phyloP scores from a whole-genome alignment of 768 basidiomycete species.

The Coprinopsis marcescibilis region DNA sequence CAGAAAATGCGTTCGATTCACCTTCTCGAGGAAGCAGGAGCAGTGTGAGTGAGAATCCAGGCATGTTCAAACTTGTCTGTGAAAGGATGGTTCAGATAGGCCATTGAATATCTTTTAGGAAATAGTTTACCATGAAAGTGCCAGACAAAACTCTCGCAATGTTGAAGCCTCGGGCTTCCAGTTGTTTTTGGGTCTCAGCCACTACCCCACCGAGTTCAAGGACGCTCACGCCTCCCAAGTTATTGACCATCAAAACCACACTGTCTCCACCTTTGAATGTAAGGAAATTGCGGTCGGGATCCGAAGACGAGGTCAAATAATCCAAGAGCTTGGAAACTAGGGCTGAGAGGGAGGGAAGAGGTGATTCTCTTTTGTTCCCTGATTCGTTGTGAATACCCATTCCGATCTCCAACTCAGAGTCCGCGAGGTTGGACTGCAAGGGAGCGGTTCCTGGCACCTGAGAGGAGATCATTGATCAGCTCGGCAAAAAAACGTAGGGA shows the following conservation, averaged over 20 bases:
- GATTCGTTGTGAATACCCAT: constrained; percentile 92
- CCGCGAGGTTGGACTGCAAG: constrained; percentile 46
- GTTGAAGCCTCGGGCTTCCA: constrained; percentile 51
- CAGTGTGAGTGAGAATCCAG: constrained; percentile 83
- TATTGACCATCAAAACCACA: constrained; percentile 80
- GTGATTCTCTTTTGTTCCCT: constrained; percentile 61
- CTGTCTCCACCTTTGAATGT: constrained; percentile 64
- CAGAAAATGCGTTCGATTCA: constrained; percentile 32
- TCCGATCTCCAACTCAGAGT: constrained; percentile 78
- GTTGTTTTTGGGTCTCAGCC: constrained; percentile 48
- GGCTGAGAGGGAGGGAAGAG: constrained; percentile 63
- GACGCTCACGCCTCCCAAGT: constrained; percentile 80
- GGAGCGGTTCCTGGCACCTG: constrained; percentile 77
- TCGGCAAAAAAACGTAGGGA: background rate
- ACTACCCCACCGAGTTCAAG: constrained; percentile 73
- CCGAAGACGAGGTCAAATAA: constrained; percentile 63
- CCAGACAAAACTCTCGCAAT: constrained; percentile 67
- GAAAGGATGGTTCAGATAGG: background rate
- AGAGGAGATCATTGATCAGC: constrained; percentile 1
- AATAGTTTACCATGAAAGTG: constrained; percentile 69
- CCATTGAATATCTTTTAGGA: background rate
- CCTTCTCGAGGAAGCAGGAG: constrained; percentile 64
- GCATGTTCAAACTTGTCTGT: constrained; percentile 89
- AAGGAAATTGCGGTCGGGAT: constrained; percentile 73
- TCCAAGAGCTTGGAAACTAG: constrained; percentile 68